A percentile compares a stretch with the other conserved stretches of the same genome.
phyloP scores from a whole-genome alignment of 305 asterid species.

The Galium porrigens region DNA sequence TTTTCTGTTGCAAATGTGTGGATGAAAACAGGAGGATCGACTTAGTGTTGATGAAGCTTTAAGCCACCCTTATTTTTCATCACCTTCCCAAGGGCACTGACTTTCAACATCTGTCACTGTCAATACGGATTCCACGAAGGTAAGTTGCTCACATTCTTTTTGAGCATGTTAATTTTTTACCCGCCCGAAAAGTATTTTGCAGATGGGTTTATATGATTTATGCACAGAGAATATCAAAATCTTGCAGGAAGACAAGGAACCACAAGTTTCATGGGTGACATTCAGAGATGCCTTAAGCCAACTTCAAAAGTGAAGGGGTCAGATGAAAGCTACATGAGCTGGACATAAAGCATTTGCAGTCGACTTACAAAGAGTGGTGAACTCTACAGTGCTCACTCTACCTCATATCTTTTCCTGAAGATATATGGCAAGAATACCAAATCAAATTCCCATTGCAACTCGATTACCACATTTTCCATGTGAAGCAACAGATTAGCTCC shows the following conservation, averaged over 20 bases:
- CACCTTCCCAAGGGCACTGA: slow-evolving; percentile 16
- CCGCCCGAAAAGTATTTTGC: neutral
- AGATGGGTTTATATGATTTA: neutral
- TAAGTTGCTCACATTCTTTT: neutral
- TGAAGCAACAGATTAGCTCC: neutral
- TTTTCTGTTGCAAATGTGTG: slow-evolving; percentile 8
- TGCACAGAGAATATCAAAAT: neutral
- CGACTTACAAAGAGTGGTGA: neutral
- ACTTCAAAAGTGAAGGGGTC: too few relatives aligned
- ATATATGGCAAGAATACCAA: too few relatives aligned
- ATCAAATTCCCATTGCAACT: too few relatives aligned
- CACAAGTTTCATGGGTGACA: neutral
- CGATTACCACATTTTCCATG: neutral
- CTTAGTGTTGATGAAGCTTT: slow-evolving; percentile 71
- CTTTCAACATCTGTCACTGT: neutral
- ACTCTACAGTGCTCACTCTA: neutral
- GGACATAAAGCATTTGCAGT: neutral
- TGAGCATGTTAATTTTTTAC: neutral
- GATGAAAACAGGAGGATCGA: slow-evolving; percentile 53
- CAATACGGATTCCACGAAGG: neutral
- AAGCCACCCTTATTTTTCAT: slow-evolving; percentile 64
- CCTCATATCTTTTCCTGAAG: neutral
- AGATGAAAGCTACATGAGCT: neutral
- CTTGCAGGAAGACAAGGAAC: neutral
- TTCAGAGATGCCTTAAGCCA: too few relatives aligned